phyloP scores from a whole-genome alignment of 257 asterid species.

The Lavandula angustifolia region DNA sequence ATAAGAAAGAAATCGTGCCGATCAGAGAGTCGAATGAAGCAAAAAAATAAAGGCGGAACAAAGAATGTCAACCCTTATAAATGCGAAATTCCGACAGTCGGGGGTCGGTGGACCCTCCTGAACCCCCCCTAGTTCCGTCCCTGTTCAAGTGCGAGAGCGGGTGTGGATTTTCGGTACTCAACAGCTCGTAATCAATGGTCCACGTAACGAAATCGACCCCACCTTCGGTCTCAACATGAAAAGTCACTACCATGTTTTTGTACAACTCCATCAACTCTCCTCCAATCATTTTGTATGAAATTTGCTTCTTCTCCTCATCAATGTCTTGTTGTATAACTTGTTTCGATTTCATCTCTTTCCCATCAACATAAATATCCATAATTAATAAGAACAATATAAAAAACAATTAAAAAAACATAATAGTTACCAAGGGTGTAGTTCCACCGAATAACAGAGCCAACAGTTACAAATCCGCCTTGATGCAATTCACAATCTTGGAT shows the following conservation, averaged over 20 bases:
- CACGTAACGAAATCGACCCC: conserved; percentile 33
- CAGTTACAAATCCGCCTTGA: conserved; percentile 34
- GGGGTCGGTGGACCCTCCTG: too few species aligned
- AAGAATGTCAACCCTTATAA: too few species aligned
- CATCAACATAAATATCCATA: conserved; percentile 11
- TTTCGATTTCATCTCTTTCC: conserved; percentile 22
- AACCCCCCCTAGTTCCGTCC: too few species aligned
- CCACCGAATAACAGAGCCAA: conserved; percentile 35
- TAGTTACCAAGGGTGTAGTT: conserved; percentile 32
- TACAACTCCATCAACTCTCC: conserved; percentile 37
- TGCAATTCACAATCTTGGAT: conserved; percentile 36
- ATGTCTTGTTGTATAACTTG: conserved; percentile 30
- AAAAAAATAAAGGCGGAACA: too few species aligned
- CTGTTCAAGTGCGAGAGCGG: conserved; percentile 15
- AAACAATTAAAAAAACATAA: too few species aligned
- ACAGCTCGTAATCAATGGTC: conserved; percentile 39
- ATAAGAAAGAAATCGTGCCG: too few species aligned
- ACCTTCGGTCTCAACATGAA: conserved; percentile 34
- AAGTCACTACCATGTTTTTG: conserved; percentile 29
- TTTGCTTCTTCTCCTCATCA: conserved; percentile 32
- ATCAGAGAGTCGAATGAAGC: too few species aligned
- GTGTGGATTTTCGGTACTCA: conserved; percentile 32
- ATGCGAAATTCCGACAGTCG: too few species aligned
- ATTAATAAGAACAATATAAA: too few species aligned
- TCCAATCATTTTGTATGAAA: conserved; percentile 20